Percentiles rank a stretch among this genome's conserved stretches.
Conservation (phyloP, 176 grass and related monocot species). For the Raddia guianensis region DNA sequence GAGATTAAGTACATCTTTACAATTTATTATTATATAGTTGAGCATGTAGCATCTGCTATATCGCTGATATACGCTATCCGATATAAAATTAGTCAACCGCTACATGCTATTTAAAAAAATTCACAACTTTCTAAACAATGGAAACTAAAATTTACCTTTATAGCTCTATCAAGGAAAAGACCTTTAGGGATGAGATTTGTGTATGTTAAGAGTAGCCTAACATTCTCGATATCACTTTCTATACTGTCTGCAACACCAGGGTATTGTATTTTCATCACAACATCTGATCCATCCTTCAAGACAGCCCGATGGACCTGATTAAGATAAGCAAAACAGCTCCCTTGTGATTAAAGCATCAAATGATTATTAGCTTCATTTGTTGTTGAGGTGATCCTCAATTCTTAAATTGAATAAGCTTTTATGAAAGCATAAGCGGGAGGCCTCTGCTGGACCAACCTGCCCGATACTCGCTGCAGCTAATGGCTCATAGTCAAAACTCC, state of each 20-base stretch:
- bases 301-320: conserved; percentile 78
- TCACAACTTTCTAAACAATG: background rate
- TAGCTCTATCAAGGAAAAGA: conserved; percentile 96
- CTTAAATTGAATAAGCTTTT: background rate
- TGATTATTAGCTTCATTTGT: background rate
- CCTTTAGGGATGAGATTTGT: conserved; percentile 99
- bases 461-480: conserved; percentile 90
- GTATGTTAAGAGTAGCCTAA: conserved; percentile 74
- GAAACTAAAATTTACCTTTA: conserved; percentile 70
- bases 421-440: background rate
- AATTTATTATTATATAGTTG: too few relatives aligned
- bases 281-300: conserved; percentile 76
- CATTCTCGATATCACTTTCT: conserved; percentile 98
- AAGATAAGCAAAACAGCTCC: conserved; percentile 29
- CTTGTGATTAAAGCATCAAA: conserved; percentile 8
- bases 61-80: too few relatives aligned
- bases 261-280: conserved; percentile 99
- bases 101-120: too few relatives aligned
- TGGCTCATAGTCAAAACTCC: conserved; percentile 93
- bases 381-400: conserved; percentile 20
- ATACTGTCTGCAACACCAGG: conserved; percentile 95
- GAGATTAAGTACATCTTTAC: too few relatives aligned
- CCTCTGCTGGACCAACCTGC: conserved; percentile 44
- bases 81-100: too few relatives aligned
- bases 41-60: too few relatives aligned